Evolutionary conservation across 148 eudicot genomes (phyloP).

Genomic region (Heliosperma pusillum): DNA sequence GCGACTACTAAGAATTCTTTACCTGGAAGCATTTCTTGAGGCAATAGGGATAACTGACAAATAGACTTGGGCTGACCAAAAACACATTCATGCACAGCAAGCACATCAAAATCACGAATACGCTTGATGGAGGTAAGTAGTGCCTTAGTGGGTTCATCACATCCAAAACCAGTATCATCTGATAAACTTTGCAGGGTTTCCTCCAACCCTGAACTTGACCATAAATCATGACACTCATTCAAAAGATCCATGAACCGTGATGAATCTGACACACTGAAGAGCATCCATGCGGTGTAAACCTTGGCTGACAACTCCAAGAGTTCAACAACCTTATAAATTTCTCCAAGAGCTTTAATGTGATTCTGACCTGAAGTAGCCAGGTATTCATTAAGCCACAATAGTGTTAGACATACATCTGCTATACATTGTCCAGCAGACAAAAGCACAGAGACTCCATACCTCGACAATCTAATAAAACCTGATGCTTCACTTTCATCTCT

Average conservation of each 20-base stretch:
- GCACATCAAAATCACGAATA: slow-evolving; percentile 41
- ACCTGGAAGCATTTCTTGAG: slow-evolving; percentile 58
- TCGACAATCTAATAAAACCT: slow-evolving; percentile 45
- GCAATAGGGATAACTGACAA: slow-evolving; percentile 59
- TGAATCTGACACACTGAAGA: slow-evolving; percentile 28
- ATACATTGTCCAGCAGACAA: not conserved
- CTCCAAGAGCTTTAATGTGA: slow-evolving; percentile 60
- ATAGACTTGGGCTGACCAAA: slow-evolving; percentile 36
- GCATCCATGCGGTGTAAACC: slow-evolving; percentile 64
- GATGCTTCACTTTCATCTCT: slow-evolving; percentile 39
- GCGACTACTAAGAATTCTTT: not conserved
- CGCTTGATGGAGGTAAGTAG: slow-evolving; percentile 47
- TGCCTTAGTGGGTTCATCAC: slow-evolving; percentile 30
- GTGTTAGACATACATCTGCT: not conserved
- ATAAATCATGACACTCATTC: slow-evolving; percentile 57
- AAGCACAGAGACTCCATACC: slow-evolving; percentile 38
- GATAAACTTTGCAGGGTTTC: slow-evolving; percentile 46
- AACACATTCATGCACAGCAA: slow-evolving; percentile 35
- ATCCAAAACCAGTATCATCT: slow-evolving; percentile 27
- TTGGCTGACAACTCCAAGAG: slow-evolving; percentile 58
- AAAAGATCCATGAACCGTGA: slow-evolving; percentile 29
- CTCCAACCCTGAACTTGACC: slow-evolving; percentile 65
- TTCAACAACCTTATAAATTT: slow-evolving; percentile 61
- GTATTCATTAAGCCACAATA: slow-evolving; percentile 1
- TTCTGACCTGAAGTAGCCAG: slow-evolving; percentile 50